These are phyloP conservation scores for Saksenaea oblongispora DNA, from an alignment of 371 early-diverging fungal species.

Conservation along the genomic window DNA sequence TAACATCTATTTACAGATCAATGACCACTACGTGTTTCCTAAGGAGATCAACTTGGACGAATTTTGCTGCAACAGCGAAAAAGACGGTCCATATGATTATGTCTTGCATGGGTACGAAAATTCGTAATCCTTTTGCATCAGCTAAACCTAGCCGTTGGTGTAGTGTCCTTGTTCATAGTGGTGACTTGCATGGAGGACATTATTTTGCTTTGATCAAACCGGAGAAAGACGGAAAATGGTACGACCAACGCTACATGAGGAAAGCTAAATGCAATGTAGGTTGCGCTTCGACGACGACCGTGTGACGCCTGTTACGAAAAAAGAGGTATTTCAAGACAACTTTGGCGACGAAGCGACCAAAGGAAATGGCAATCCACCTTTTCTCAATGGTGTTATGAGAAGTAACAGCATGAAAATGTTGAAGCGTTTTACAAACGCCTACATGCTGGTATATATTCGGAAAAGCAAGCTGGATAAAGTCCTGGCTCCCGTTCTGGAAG, in stretches of 20 bases:
- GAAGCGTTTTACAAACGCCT: constrained; percentile 90
- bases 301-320: constrained; percentile 81
- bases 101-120: constrained; percentile 70
- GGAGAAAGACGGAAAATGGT: constrained; percentile 80
- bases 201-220: constrained; percentile 94
- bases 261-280: constrained; percentile 28
- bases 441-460: constrained; percentile 95
- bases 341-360: constrained; percentile 81
- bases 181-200: constrained; percentile 95
- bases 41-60: constrained; percentile 81
- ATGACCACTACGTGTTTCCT: constrained; percentile 97
- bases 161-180: constrained; percentile 96
- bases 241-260: too few relatives aligned
- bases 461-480: constrained; percentile 70
- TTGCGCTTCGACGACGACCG: constrained; percentile 97
- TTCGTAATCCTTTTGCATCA: neutral
- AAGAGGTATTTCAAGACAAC: constrained; percentile 94
- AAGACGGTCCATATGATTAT: constrained; percentile 71
- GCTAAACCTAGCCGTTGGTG: neutral
- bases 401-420: constrained; percentile 24
- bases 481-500: constrained; percentile 60
- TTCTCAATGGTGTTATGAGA: constrained; percentile 9
- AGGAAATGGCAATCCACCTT: constrained; percentile 49
- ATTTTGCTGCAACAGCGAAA: constrained; percentile 69
- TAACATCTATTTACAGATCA: constrained; percentile 60